phyloP scores from a whole-genome alignment of 306 rosid species.

The Sesbania bispinosa region DNA sequence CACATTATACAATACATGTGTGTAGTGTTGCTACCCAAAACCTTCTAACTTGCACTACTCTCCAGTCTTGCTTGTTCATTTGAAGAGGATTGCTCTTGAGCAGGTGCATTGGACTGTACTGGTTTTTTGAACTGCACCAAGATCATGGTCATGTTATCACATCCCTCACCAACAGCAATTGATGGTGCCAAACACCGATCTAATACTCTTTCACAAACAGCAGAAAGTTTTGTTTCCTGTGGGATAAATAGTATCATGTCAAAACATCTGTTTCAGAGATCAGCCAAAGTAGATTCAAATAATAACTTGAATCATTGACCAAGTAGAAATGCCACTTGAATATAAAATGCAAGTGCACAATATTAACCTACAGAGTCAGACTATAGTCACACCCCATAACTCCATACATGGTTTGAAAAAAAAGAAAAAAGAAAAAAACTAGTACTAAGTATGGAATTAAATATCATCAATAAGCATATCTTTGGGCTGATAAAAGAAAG shows the following conservation, averaged over 20 bases:
- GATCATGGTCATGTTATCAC: slow-evolving; percentile 96
- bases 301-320: background rate
- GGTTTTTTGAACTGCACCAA: slow-evolving; percentile 79
- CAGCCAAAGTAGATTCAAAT: background rate
- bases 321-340: background rate
- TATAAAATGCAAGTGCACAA: background rate
- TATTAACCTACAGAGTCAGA: background rate
- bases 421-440: no score
- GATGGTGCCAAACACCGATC: slow-evolving; percentile 87
- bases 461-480: background rate
- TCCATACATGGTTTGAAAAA: background rate
- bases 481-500: no score
- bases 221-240: slow-evolving; percentile 77
- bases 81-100: slow-evolving; percentile 30
- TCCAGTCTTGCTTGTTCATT: slow-evolving; percentile 11
- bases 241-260: slow-evolving; percentile 8
- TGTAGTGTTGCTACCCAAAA: slow-evolving; percentile 9
- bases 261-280: background rate
- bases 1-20: slow-evolving; percentile 6
- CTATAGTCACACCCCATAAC: background rate
- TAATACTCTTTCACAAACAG: slow-evolving; percentile 71
- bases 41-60: slow-evolving; percentile 32
- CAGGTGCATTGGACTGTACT: slow-evolving; percentile 16
- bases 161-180: slow-evolving; percentile 72
- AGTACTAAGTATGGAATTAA: no score